A percentile compares a stretch with the other conserved stretches of the same genome.
These are phyloP conservation scores for Umbilicaria muhlenbergii DNA, from an alignment of 495 filamentous ascomycete genomes.

Conservation along the genomic window DNA sequence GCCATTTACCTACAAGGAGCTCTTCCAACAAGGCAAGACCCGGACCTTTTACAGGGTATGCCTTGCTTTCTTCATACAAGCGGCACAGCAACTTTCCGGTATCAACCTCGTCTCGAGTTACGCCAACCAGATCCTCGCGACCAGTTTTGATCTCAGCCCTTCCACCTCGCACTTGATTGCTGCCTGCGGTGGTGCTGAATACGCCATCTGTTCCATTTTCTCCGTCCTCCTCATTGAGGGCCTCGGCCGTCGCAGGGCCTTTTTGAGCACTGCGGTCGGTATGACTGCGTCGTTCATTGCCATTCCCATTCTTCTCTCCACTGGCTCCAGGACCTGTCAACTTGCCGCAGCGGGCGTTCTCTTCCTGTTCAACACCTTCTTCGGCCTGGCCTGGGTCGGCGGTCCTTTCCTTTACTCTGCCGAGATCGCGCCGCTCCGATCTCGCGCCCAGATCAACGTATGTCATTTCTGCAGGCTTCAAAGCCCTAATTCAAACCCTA, in stretches of 20 bases:
- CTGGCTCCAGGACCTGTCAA: constrained; percentile 3
- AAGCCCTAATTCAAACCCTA: too few relatives aligned
- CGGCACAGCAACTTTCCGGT: constrained; percentile 8
- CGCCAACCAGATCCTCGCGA: constrained; percentile 11
- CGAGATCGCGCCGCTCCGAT: constrained; percentile 35
- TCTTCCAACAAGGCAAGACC: constrained; percentile 11
- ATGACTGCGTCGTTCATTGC: constrained; percentile 20
- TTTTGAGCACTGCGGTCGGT: constrained; percentile 34
- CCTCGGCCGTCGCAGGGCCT: constrained; percentile 35
- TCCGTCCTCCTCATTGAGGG: constrained; percentile 28
- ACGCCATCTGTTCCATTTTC: background rate
- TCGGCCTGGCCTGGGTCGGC: constrained; percentile 44
- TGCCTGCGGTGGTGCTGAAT: constrained; percentile 9
- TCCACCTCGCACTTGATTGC: constrained; percentile 9
- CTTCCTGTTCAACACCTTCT: constrained; percentile 41
- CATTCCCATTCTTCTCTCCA: constrained; percentile 12
- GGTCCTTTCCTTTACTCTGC: constrained; percentile 35
- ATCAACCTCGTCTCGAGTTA: constrained; percentile 11
- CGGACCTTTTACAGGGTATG: constrained; percentile 10
- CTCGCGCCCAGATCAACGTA: constrained; percentile 21
- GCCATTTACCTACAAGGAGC: constrained; percentile 8
- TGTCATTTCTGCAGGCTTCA: too few relatives aligned
- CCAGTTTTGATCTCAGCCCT: constrained; percentile 9
- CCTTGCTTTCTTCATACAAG: constrained; percentile 10
- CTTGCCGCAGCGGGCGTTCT: constrained; percentile 20